Conservation (phyloP, 805 yeast genomes). For the Scheffersomyces amazonensis region DNA sequence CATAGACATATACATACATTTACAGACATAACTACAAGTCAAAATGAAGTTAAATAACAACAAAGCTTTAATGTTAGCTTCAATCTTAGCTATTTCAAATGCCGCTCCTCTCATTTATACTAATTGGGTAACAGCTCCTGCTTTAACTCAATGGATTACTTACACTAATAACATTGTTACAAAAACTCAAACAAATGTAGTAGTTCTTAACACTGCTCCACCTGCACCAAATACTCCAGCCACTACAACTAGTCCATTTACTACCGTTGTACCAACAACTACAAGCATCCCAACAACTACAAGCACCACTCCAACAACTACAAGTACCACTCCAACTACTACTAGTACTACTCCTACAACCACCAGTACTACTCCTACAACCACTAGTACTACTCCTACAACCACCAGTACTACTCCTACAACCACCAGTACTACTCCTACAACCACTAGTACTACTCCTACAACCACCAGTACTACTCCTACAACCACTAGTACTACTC, state of each 20-base stretch:
- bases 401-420: slow-evolving; percentile 5
- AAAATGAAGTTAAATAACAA: neutral
- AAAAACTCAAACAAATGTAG: slow-evolving; percentile 10
- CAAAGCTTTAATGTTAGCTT: slow-evolving; percentile 6
- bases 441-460: slow-evolving; percentile 7
- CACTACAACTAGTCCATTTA: slow-evolving; percentile 2
- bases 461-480: slow-evolving; percentile 7
- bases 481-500: slow-evolving; percentile 5
- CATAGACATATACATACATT: slow-evolving; percentile 1
- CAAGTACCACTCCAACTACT: slow-evolving; percentile 3
- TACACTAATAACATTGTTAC: slow-evolving; percentile 14
- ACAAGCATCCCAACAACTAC: slow-evolving; percentile 8
- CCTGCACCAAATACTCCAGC: slow-evolving; percentile 10
- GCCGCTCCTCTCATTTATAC: slow-evolving; percentile 25
- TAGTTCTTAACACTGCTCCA: slow-evolving; percentile 17
- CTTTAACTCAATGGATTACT: slow-evolving; percentile 22
- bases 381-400: slow-evolving; percentile 6
- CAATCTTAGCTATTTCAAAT: slow-evolving; percentile 15
- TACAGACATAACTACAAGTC: neutral
- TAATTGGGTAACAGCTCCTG: slow-evolving; percentile 23
- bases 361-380: slow-evolving; percentile 6
- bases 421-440: slow-evolving; percentile 4
- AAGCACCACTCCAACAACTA: slow-evolving; percentile 4
- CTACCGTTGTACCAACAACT: slow-evolving; percentile 8
- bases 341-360: slow-evolving; percentile 7